A percentile compares a stretch with the other conserved stretches of the same genome.
Evolutionary conservation across 164 flowering plant genomes (phyloP).

Genomic region (Malania oleifera): DNA sequence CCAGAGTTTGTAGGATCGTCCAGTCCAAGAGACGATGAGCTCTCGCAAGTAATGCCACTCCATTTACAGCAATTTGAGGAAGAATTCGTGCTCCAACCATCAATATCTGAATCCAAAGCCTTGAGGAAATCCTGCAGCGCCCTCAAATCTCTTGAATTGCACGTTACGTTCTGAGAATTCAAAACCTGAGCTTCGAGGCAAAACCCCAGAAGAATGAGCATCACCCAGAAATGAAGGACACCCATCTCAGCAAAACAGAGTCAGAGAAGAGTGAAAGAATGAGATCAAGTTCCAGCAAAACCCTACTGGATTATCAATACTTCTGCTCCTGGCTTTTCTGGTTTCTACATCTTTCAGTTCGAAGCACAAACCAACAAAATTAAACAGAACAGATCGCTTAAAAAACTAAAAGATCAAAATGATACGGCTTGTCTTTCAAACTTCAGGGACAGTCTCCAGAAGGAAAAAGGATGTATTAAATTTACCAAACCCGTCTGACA

Average conservation of each 20-base stretch:
- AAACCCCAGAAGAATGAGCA: constrained; percentile 11
- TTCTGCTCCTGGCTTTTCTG: too few species aligned
- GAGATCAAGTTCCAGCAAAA: too few species aligned
- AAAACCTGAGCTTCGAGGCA: constrained; percentile 18
- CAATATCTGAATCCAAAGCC: constrained; percentile 20
- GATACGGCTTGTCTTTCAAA: too few species aligned
- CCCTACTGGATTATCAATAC: too few species aligned
- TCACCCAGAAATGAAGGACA: constrained; percentile 12
- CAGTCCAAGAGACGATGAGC: constrained; percentile 21
- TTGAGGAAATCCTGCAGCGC: constrained; percentile 34
- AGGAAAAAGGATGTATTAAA: too few species aligned
- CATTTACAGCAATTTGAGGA: constrained; percentile 40
- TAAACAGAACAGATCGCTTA: too few species aligned
- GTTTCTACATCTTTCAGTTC: too few species aligned
- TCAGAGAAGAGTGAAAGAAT: too few species aligned
- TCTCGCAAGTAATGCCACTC: constrained; percentile 38
- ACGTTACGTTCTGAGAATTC: constrained; percentile 28
- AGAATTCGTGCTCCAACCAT: constrained; percentile 27
- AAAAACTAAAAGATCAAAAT: too few species aligned
- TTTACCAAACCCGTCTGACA: too few species aligned
- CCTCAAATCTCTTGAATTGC: constrained; percentile 32
- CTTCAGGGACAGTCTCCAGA: too few species aligned
- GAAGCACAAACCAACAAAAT: too few species aligned
- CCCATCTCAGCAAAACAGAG: constrained; percentile 14
- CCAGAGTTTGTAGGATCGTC: constrained; percentile 16